Conservation (phyloP, 148 eudicot species). For the Polygonum aviculare region DNA sequence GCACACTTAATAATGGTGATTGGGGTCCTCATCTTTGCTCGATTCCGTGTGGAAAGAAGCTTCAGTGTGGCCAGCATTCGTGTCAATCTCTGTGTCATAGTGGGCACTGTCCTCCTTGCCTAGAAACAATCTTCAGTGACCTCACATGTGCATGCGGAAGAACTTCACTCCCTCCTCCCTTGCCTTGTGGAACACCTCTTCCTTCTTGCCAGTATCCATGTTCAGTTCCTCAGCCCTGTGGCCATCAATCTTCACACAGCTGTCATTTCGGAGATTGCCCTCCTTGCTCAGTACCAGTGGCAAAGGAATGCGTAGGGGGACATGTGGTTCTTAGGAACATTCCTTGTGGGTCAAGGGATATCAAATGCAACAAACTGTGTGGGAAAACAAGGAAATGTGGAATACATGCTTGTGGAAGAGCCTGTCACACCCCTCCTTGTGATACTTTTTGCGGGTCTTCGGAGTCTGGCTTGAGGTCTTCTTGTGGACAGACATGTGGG, state of each 20-base stretch:
- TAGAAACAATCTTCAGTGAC: conserved; percentile 81
- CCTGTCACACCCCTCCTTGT: conserved; percentile 76
- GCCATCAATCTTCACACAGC: conserved; percentile 84
- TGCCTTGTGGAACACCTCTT: conserved; percentile 85
- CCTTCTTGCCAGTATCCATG: conserved; percentile 84
- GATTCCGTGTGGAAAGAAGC: conserved; percentile 85
- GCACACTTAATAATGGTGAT: conserved; percentile 22
- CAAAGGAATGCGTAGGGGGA: conserved; percentile 95
- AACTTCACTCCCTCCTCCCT: conserved; percentile 83
- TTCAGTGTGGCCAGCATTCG: conserved; percentile 88
- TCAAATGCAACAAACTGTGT: conserved; percentile 75
- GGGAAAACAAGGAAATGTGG: conserved; percentile 90
- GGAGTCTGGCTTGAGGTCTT: conserved; percentile 28
- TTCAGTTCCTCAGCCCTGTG: conserved; percentile 85
- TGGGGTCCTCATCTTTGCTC: conserved; percentile 87
- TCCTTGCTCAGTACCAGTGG: conserved; percentile 76
- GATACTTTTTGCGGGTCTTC: conserved; percentile 42
- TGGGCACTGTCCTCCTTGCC: conserved; percentile 97
- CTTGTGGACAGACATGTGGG: conserved; percentile 89
- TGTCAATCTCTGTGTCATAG: conserved; percentile 80
- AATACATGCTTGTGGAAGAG: conserved; percentile 79
- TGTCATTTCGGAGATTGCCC: conserved; percentile 96
- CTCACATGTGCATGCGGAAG: conserved; percentile 88
- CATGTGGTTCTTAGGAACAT: conserved; percentile 83
- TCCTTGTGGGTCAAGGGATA: conserved; percentile 96